A percentile compares a stretch with the other conserved stretches of the same genome.
Conservation (phyloP, 306 rosid species). For the Carpinus fangiana region DNA sequence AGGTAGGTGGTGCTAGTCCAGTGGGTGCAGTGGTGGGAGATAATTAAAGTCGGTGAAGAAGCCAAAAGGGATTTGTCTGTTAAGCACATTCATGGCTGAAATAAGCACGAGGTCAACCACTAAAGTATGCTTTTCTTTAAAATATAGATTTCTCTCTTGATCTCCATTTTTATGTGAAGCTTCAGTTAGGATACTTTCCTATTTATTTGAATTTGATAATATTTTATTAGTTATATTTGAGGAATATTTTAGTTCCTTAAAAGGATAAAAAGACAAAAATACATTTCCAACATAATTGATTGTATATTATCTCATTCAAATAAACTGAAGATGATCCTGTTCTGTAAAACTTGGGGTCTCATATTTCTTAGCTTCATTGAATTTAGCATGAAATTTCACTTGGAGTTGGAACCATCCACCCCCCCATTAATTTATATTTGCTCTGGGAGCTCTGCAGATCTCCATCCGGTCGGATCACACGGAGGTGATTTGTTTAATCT, state of each 20-base stretch:
- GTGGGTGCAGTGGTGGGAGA: conserved; percentile 24
- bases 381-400: neutral
- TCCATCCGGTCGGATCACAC: neutral
- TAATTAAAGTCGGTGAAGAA: conserved; percentile 37
- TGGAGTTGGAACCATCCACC: conserved; percentile 2
- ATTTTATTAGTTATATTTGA: too few species aligned
- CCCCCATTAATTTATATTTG: neutral
- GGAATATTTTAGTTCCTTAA: too few species aligned
- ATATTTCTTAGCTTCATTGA: neutral
- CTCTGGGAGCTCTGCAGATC: neutral
- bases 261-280: too few species aligned
- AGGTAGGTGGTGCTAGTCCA: conserved; percentile 36
- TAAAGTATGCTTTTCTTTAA: conserved; percentile 37
- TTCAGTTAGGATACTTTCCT: too few species aligned
- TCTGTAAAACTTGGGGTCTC: too few species aligned
- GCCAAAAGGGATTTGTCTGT: conserved; percentile 19
- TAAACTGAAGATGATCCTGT: too few species aligned
- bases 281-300: too few species aligned
- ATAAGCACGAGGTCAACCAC: conserved; percentile 74
- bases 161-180: too few species aligned
- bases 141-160: too few species aligned
- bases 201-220: too few species aligned
- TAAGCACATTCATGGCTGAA: conserved; percentile 47
- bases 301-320: too few species aligned
- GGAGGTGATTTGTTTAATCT: neutral